A percentile compares a stretch with the other conserved stretches of the same genome.
Evolutionary conservation across 2,329 filamentous ascomycete genomes (phyloP).

Genomic region (Boeremia lycopersici): DNA sequence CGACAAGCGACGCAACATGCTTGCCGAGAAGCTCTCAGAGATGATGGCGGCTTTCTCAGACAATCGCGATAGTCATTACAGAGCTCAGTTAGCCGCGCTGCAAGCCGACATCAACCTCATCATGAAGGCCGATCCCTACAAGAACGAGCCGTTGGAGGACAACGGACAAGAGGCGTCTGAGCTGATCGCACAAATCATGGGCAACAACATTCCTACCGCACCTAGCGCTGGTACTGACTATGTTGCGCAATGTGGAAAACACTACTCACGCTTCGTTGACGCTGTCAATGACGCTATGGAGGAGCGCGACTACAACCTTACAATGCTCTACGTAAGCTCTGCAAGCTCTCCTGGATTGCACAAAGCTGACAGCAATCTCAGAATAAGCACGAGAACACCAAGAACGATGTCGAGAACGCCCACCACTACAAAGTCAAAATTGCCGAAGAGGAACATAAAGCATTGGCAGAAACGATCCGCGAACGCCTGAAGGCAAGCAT

Average conservation of each 20-base stretch:
- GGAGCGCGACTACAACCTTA: conserved; percentile 81
- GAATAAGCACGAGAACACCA: conserved; percentile 63
- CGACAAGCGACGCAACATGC: conserved; percentile 84
- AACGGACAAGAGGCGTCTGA: conserved; percentile 69
- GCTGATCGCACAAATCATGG: conserved; percentile 56
- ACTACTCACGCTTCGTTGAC: conserved; percentile 83
- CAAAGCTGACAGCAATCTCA: conserved; percentile 34
- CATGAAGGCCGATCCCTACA: conserved; percentile 82
- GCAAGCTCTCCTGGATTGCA: too few relatives aligned
- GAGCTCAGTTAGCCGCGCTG: conserved; percentile 88
- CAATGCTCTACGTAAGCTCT: conserved; percentile 72
- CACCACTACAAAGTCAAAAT: conserved; percentile 66
- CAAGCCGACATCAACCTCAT: conserved; percentile 89
- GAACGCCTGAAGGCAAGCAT: conserved; percentile 65
- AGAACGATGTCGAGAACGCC: conserved; percentile 62
- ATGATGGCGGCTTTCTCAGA: conserved; percentile 79
- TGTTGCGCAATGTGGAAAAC: conserved; percentile 70
- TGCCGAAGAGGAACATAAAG: conserved; percentile 66
- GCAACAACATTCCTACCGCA: conserved; percentile 48
- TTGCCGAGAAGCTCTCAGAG: conserved; percentile 77
- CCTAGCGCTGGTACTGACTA: conserved; percentile 71
- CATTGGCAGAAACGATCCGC: conserved; percentile 64
- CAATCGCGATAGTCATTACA: conserved; percentile 82
- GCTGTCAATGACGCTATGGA: conserved; percentile 89
- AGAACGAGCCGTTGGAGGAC: conserved; percentile 70